Evolutionary conservation across 208 protist species (phyloP), one percentile per base, ranked within the genome.

Genomic region (Acanthamoeba culbertsoni): DNA sequence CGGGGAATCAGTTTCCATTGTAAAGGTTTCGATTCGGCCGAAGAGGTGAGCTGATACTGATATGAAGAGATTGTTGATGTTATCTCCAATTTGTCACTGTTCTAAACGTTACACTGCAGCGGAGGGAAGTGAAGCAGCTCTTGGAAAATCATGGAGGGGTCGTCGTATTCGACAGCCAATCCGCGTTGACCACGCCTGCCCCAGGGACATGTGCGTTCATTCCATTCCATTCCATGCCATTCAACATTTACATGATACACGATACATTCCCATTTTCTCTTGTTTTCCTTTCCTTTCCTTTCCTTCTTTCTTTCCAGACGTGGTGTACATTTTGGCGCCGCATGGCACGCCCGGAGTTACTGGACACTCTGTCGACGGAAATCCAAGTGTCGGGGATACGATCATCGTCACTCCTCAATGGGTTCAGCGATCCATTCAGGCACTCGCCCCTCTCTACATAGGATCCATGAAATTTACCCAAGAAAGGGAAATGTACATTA

Each of bases 1-100:
- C n/a, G n/a, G 8, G 77, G 77, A 18, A 59, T 86, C 45, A 86
- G 48, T 46, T 86, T 86, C 26, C 53, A 59, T 5, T 86, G 77
- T 31, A 86, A 86, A n/a, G 77, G 77, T 3, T 86, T 86, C 26
- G 77, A 86, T 37, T 86, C 77, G 6, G 48, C 77, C n/a, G 37
- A 86, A 55, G 77, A 86, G 37, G 77, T 86, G n/a, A n/a, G n/a
- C n/a, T n/a, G n/a, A n/a, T n/a, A n/a, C n/a, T n/a, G n/a, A n/a
- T n/a, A n/a, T n/a, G n/a, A n/a, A n/a, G n/a, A n/a, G n/a, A n/a
- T n/a, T n/a, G n/a, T n/a, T n/a, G n/a, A n/a, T n/a, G n/a, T n/a
- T n/a, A n/a, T n/a, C n/a, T n/a, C n/a, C n/a, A n/a, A 59, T 37
- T 43, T 55, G 12, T 55, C 48, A 55, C 48, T 62, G 55, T 62